Evolutionary conservation across 2,329 filamentous ascomycete genomes (phyloP), one percentile per base, ranked within the genome.

Genomic region (Diaporthe citrichinensis): DNA sequence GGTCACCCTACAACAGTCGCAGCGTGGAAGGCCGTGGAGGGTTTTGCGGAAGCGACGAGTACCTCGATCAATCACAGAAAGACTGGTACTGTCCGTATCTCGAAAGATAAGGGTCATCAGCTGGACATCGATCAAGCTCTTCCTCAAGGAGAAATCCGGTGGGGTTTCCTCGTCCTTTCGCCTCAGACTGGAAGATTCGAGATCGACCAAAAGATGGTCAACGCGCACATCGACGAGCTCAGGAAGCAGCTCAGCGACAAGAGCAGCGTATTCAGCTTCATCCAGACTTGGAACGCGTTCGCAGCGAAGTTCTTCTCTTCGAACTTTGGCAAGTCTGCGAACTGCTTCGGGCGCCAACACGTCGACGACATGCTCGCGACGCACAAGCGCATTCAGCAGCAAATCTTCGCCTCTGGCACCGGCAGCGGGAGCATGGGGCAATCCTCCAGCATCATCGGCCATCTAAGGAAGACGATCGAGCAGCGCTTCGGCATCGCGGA

Each of bases 211-310:
- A 76, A 78, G 0, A 86, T 90, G 82, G 90, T 94, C 0, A 88
- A 92, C 76, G 82, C 85, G 36, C 92, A 93, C 77, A 89, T 92
- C 72, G 80, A 84, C 2, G 91, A 93, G 79, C 86, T 94, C 4
- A 85, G 86, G 44, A 86, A 85, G 5, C 92, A 94, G 78, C 87
- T 94, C 7, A 77, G 80, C 1, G 84, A 84, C 8, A 88, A 90
- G 69, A 89, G 87, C 75, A 91, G 88, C 76, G 75, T 87, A 3
- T 84, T 89, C 4, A 83, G 84, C 28, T 87, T 85, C 77, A 84
- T 89, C 9, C 84, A 85, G 72, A 83, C 76, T 0, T 89, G 88
- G 89, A 90, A 91, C 77, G 85, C 85, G 0, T 90, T 89, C 76
- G 88, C 85, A 0, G 83, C 83, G 3, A 87, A 85, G 0, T 91